These are phyloP conservation scores for Metschnikowia anglica DNA, from an alignment of 805 yeast species.

Conservation along the genomic window DNA sequence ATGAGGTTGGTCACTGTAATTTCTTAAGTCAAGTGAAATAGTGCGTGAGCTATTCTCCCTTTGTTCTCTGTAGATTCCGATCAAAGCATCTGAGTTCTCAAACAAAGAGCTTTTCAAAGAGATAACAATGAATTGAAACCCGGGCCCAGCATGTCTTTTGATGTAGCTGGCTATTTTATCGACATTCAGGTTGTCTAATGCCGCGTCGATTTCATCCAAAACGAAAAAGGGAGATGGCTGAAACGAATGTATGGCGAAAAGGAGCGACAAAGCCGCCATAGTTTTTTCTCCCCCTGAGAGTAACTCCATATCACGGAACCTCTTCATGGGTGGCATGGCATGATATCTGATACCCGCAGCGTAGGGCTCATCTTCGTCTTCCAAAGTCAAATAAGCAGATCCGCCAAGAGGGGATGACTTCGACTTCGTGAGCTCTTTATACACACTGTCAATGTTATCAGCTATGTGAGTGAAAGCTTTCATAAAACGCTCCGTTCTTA, in stretches of 20 bases:
- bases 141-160: constrained; percentile 66
- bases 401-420: constrained; percentile 80
- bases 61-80: constrained; percentile 89
- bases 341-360: constrained; percentile 80
- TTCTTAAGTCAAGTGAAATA: constrained; percentile 68
- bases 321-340: constrained; percentile 94
- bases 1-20: constrained; percentile 35
- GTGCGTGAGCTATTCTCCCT: constrained; percentile 68
- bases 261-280: constrained; percentile 88
- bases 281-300: constrained; percentile 97
- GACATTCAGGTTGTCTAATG: constrained; percentile 87
- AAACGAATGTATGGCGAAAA: constrained; percentile 86
- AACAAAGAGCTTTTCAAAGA: constrained; percentile 84
- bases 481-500: constrained; percentile 63
- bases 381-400: constrained; percentile 83
- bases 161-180: constrained; percentile 85
- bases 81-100: constrained; percentile 85
- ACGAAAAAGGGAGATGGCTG: constrained; percentile 96
- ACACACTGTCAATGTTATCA: constrained; percentile 66
- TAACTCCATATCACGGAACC: constrained; percentile 89
- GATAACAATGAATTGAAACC: constrained; percentile 88
- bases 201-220: constrained; percentile 97
- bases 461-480: constrained; percentile 77
- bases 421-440: constrained; percentile 81
- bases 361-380: constrained; percentile 89